Conservation (phyloP, 208 protist genomes). For the Crithidia thermophila region DNA sequence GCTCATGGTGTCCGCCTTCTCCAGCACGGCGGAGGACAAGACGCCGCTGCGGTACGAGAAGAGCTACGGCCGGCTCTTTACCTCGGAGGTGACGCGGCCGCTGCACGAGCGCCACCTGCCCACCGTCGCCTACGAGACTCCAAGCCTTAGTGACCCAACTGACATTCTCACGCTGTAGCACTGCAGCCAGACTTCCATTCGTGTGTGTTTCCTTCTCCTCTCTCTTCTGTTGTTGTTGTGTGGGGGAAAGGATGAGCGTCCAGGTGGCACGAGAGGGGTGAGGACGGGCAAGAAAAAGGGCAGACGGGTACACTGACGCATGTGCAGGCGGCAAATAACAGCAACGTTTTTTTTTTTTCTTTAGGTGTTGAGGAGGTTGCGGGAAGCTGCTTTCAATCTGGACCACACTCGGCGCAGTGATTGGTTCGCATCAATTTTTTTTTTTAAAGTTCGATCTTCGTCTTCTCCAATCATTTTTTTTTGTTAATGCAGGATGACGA, state of each 20-base stretch:
- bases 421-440: too few species aligned
- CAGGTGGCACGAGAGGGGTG: too few species aligned
- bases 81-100: conserved; percentile 75
- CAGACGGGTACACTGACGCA: neutral
- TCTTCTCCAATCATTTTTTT: neutral
- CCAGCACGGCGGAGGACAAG: conserved; percentile 83
- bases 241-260: too few species aligned
- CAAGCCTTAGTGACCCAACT: conserved; percentile 27
- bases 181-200: neutral
- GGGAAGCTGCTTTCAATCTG: too few species aligned
- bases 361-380: too few species aligned
- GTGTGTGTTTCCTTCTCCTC: neutral
- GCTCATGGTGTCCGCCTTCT: conserved; percentile 85
- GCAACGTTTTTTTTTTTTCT: neutral
- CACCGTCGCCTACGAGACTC: conserved; percentile 72
- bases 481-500: too few species aligned
- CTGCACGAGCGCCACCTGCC: conserved; percentile 62
- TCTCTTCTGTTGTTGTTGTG: too few species aligned
- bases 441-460: too few species aligned
- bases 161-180: conserved; percentile 55
- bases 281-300: conserved; percentile 5
- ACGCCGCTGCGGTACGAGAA: conserved; percentile 85
- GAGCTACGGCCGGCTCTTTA: conserved; percentile 85
- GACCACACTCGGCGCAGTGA: too few species aligned
- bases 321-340: neutral